These are phyloP conservation scores for Xylariales sp. DNA, from an alignment of 2,329 filamentous ascomycete species.

Conservation along the genomic window DNA sequence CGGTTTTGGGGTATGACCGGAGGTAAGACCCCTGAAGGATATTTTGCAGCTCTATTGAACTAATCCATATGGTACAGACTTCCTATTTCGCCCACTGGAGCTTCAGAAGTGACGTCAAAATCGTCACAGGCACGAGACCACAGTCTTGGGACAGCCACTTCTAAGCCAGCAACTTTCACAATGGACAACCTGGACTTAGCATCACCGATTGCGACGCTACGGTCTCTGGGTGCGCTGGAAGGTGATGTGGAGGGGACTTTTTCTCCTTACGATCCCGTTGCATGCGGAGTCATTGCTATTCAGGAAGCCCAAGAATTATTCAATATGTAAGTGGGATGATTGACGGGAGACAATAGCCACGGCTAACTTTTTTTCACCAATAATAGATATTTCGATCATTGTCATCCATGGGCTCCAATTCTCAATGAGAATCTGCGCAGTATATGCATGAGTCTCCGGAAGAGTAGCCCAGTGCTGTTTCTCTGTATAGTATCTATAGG, in stretches of 20 bases:
- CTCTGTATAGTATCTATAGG: not conserved
- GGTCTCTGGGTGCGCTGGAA: conserved; percentile 1
- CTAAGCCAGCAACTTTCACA: not conserved
- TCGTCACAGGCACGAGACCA: no score
- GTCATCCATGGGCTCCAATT: conserved; percentile 3
- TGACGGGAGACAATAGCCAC: no score
- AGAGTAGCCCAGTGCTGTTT: not conserved
- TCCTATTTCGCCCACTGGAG: no score
- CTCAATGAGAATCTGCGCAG: not conserved
- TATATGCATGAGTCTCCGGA: not conserved
- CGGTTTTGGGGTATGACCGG: no score
- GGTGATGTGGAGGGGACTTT: not conserved
- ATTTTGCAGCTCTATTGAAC: no score
- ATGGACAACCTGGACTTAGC: conserved; percentile 2
- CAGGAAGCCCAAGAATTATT: conserved; percentile 3
- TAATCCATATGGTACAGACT: no score
- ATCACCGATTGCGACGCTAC: conserved; percentile 3
- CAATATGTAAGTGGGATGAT: conserved; percentile 1
- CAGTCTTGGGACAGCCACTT: no score
- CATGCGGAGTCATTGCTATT: not conserved
- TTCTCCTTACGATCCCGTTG: conserved; percentile 4
- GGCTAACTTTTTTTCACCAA: no score
- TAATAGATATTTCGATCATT: conserved; percentile 1
- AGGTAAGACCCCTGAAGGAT: no score
- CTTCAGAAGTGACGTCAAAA: no score